These are phyloP conservation scores for Saitozyma podzolica DNA, from an alignment of 768 basidiomycete species.

Conservation along the genomic window DNA sequence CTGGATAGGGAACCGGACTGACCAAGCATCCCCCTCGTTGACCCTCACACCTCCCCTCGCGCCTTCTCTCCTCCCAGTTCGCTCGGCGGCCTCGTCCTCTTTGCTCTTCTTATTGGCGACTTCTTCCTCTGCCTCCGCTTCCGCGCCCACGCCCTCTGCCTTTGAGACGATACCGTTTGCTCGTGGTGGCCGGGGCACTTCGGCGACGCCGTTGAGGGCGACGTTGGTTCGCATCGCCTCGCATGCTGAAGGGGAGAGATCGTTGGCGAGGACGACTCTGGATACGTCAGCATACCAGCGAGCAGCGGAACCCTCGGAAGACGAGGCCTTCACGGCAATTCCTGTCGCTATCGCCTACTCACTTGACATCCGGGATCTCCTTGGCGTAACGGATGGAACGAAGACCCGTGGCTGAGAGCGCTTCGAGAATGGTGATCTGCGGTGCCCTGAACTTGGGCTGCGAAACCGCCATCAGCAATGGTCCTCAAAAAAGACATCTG, in stretches of 20 bases:
- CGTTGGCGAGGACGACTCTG: conserved; percentile 93
- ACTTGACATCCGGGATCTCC: conserved; percentile 91
- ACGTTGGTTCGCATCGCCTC: conserved; percentile 85
- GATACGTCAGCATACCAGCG: not conserved
- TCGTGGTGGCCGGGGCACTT: conserved; percentile 9
- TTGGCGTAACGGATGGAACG: conserved; percentile 96
- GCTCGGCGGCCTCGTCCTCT: not conserved
- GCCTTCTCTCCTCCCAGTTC: conserved; percentile 30
- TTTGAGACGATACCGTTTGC: not conserved
- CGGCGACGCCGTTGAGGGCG: conserved; percentile 68
- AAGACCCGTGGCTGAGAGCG: conserved; percentile 91
- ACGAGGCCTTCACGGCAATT: conserved; percentile 3
- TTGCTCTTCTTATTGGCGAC: not conserved
- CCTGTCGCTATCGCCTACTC: conserved; percentile 30
- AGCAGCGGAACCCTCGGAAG: not conserved
- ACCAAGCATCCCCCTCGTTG: conserved; percentile 96
- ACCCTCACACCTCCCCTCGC: conserved; percentile 66
- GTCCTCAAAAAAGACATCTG: conserved; percentile 5
- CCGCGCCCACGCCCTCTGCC: not conserved
- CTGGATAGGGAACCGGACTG: conserved; percentile 25
- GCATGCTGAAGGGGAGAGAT: conserved; percentile 77
- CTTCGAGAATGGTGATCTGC: conserved; percentile 80
- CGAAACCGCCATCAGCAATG: not conserved
- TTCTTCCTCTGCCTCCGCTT: not conserved
- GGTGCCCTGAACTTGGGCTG: conserved; percentile 45